Base-by-base conservation (phyloP, 192 early-diverging fungal species). In the Entomortierella lignicola region DNA sequence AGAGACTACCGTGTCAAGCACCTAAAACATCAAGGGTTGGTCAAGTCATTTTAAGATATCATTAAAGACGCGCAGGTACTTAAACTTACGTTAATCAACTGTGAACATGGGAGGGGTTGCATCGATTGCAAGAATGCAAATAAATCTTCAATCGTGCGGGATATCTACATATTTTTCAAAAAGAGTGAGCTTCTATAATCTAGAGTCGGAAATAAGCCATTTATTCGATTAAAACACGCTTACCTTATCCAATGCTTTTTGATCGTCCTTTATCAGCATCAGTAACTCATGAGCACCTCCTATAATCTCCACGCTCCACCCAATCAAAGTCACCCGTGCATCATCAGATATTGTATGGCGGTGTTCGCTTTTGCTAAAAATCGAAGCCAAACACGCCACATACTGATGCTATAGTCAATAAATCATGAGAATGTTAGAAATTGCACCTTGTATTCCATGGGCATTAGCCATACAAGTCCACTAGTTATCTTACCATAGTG, bases 261-360 rank as follows among this genome's bases (percentile, higher is more conserved):
- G 34, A 30, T 74, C 55, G 21, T 55, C 52, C 37, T 62, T n/a
- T 8, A 66, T 41, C 2, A 43, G 25, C 18, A 18, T 4, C 8
- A 74, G 54, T 20, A 74, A 42, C 11, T 66, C 72, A 21, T 66
- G 50, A 10, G 44, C 58, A 17, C 58, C 72, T 13, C 57, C 59
- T 3, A 66, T 27, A n/a, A 74, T 74, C 44, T 61, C 64, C 27
- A 56, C 39, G 26, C 72, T 66, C 72, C 72, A 74, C 0, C 42
- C 23, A 18, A 74, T 29, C 21, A 74, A 17, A 18, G 8, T 43
- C 6, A 5, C 31, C 25, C 64, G 52, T 12, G 30, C 48, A 8
- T 62, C 41, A 25, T 42, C 41, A 2, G 69, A 20, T 32, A 60
- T 15, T 8, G 39, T 8, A 44, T 13, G 2, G 21, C 21, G 31